Evolutionary conservation across 1,284 basidiomycete species (phyloP), one percentile per base, ranked within the genome.

Genomic region (Ustanciosporium gigantosporum): DNA sequence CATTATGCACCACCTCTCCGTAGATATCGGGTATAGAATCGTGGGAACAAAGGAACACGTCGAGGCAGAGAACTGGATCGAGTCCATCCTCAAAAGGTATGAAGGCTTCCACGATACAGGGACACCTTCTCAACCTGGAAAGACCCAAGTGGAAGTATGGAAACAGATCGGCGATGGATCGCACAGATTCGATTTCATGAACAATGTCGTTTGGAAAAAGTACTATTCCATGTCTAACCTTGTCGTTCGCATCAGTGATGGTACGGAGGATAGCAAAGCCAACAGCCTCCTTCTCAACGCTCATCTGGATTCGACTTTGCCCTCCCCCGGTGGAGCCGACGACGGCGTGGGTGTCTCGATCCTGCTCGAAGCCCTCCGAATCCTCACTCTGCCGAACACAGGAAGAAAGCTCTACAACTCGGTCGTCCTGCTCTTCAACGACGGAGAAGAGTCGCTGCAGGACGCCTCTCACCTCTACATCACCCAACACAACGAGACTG

Each of bases 1-100:
- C 6, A 60, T 73, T 31, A 76, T 77, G 51, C 56, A 68, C 25
- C 56, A 74, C 46, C 68, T 77, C 27, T 55, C 76, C 67, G 90
- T 92, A 74, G 85, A 85, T 24, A 90, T 94, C 51, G 93, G 93
- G 4, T 97, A 87, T 80, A 84, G 94, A 32, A 94, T 90, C 0
- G 90, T 95, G 15, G 94, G 94, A 1, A 94, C 92, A 0, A 82
- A 83, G 31, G 89, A 96, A 77, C 91, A 96, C 79, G 86, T 89
- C 0, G 79, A 85, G 22, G 91, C 88, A 5, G 92, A 96, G 69
- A 80, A 83, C 31, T 96, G 91, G 86, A 86, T 95, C 81, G 74
- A 87, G 17, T 79, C 82, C 35, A 83, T 88, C 68, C 87, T 88
- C 73, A 71, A 20, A 79, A 82, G 29, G 80, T 81, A 8, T 81